phyloP scores from a whole-genome alignment of 352 stramenopile species.

The Phytophthora sansomeana region DNA sequence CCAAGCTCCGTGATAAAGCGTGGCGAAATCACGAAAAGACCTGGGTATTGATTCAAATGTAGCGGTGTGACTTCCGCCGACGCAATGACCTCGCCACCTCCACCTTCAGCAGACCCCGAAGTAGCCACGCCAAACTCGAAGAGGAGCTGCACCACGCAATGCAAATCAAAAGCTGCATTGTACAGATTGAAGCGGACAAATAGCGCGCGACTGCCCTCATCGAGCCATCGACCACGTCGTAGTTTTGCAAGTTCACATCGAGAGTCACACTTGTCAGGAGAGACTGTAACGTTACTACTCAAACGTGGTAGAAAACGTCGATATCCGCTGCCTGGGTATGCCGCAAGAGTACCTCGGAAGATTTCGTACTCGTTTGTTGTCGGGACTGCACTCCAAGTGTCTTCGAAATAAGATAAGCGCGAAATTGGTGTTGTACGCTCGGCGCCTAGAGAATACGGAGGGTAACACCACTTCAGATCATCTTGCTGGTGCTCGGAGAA shows the following conservation, averaged over 20 bases:
- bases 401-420: slow-evolving; percentile 33
- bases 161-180: slow-evolving; percentile 57
- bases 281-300: slow-evolving; percentile 1
- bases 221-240: slow-evolving; percentile 56
- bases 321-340: slow-evolving; percentile 46
- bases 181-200: slow-evolving; percentile 77
- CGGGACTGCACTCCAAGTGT: slow-evolving; percentile 29
- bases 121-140: slow-evolving; percentile 60
- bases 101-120: slow-evolving; percentile 25
- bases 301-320: slow-evolving; percentile 35
- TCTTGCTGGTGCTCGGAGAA: background rate
- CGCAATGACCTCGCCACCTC: slow-evolving; percentile 40
- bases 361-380: slow-evolving; percentile 22
- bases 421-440: slow-evolving; percentile 36
- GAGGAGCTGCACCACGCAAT: slow-evolving; percentile 55
- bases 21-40: slow-evolving; percentile 50
- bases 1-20: slow-evolving; percentile 63
- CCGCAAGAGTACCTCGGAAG: slow-evolving; percentile 43
- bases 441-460: slow-evolving; percentile 34
- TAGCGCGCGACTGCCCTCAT: slow-evolving; percentile 51
- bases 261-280: slow-evolving; percentile 32
- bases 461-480: slow-evolving; percentile 44
- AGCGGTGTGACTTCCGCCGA: slow-evolving; percentile 46
- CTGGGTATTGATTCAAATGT: slow-evolving; percentile 58
- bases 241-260: slow-evolving; percentile 51